phyloP scores from a whole-genome alignment of 108 stramenopile species.

The Fragilariopsis cylindrus region DNA sequence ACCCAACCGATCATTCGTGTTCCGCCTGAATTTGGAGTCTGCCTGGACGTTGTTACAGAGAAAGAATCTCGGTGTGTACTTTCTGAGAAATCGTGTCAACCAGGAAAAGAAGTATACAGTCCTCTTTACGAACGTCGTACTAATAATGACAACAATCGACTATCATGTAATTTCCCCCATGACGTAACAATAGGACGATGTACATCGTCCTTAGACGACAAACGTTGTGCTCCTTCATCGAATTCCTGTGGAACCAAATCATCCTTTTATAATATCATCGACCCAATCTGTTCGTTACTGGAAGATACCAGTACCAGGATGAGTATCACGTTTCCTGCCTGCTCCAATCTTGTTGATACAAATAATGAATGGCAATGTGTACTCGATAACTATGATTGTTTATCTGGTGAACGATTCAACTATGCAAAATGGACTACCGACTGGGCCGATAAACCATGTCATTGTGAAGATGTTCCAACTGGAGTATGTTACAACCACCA shows the following conservation, averaged over 20 bases:
- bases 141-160: neutral
- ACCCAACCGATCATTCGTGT: neutral
- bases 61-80: neutral
- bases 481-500: constrained; percentile 1
- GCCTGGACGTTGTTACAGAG: neutral
- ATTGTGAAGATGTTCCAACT: constrained; percentile 10
- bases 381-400: neutral
- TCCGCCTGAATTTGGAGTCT: constrained; percentile 1
- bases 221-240: neutral
- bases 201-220: neutral
- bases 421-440: neutral
- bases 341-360: neutral
- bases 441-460: neutral
- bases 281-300: neutral
- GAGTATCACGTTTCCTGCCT: neutral
- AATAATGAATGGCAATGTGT: neutral
- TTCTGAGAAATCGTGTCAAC: neutral
- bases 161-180: neutral
- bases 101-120: neutral
- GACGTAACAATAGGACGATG: neutral
- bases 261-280: neutral
- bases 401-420: neutral
- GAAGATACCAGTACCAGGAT: neutral
- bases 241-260: constrained; percentile 1
- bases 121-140: neutral